Evolutionary conservation across 805 yeast genomes (phyloP), one percentile per base, ranked within the genome.

Genomic region (Dipodascopsis uninucleata): DNA sequence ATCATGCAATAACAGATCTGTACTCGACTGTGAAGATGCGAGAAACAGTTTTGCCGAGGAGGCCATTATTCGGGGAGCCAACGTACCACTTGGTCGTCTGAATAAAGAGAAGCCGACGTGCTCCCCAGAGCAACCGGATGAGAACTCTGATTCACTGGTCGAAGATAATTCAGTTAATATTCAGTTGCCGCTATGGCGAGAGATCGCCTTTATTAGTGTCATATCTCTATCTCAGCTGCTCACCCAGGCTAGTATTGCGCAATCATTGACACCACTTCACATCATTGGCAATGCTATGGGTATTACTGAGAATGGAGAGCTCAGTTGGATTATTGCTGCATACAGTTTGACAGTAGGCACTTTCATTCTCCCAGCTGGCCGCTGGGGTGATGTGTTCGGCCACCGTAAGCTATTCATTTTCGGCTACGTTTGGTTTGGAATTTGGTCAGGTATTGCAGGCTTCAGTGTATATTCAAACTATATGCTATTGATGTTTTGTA

Each of bases 271-370:
- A 39, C 45, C 64, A 37, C 43, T 62, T 52, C 38, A 57, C 20
- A 55, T 52, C 16, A 62, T 71, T 2, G 65, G 65, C 5, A 47
- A 48, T 9, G 47, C 57, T 29, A 69, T 69, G 33, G 52, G 56
- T 17, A 55, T 63, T 18, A 51, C 51, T 1, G 43, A 62, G 7
- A 56, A 60, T 12, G 70, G 67, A 6, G 63, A 69, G 39, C 62
- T 70, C 41, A 55, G 70, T 2, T 81, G 94, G 93, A 77, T 78
- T 58, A 72, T 79, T 70, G 87, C 88, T 1, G 75, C 85, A 0
- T 82, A 77, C 59, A 79, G 86, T 0, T 63, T 84, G 43, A 77
- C 86, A 0, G 76, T 82, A 4, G 90, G 90, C 9, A 81, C 90
- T 0, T 78, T 83, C 50, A 82, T 84, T 39, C 61, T 84, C 28